Evolutionary conservation across 1,284 basidiomycete species (phyloP), one percentile per base, ranked within the genome.

Genomic region (Phlebopus sp.): DNA sequence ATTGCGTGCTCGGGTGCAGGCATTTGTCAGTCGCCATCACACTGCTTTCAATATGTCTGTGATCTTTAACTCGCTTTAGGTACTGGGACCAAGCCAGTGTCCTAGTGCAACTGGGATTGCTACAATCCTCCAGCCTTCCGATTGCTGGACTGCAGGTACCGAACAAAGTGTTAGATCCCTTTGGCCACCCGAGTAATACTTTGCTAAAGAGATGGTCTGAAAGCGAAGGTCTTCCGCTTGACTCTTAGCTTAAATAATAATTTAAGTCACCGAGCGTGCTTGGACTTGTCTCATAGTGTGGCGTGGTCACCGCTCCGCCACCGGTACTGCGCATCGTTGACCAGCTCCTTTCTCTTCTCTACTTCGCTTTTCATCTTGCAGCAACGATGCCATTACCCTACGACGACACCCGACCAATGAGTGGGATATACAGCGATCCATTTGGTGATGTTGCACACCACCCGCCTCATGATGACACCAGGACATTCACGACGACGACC

Each of bases 51-150:
- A 2, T 8, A 11, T 11, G 18, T 43, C 29, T 41, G 42, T 50
- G 19, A 47, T 36, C 29, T 25, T n/a, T 15, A 31, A 4, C 10
- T 44, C 34, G 17, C 30, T 38, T 19, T 47, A 76, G 74, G 46
- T 75, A 75, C 47, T 76, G 74, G 74, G 74, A 76, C 44, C 73
- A 76, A 55, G 74, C 74, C 17, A 75, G 72, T 15, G 29, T 66
- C 9, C 65, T 76, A n/a, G 73, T 74, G 38, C 55, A 72, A 63
- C 69, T 73, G 37, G 73, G 70, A 25, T 55, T 72, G 9, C 56
- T 75, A 18, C 60, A 70, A 37, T 54, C 64, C 1, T 54, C 52
- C 3, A 44, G 47, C 14, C 63, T 74, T 35, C 72, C 72, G 13
- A 58, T 75, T 15, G 68, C 73, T 1, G 70, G 74, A 13, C 54